phyloP scores from a whole-genome alignment of 495 filamentous ascomycete genomes.

The Penicillium paxilli region DNA sequence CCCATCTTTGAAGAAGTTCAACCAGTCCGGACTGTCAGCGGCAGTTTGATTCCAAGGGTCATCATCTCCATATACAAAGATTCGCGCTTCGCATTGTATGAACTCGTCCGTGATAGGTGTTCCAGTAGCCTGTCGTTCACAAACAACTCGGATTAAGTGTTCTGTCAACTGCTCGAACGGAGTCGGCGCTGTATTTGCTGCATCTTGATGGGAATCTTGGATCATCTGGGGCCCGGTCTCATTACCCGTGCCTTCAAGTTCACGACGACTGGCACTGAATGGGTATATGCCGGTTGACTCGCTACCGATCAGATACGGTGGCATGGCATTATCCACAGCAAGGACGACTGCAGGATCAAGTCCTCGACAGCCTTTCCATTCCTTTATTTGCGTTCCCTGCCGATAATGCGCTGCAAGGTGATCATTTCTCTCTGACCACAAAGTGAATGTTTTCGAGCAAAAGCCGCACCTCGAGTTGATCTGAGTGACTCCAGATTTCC shows the following conservation, averaged over 20 bases:
- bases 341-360: constrained; percentile 61
- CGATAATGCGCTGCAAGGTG: constrained; percentile 66
- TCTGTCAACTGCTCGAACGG: constrained; percentile 10
- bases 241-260: not conserved
- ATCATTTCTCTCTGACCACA: constrained; percentile 59
- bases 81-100: constrained; percentile 53
- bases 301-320: constrained; percentile 43
- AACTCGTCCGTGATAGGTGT: constrained; percentile 50
- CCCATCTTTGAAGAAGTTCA: constrained; percentile 55
- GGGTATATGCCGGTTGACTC: constrained; percentile 15
- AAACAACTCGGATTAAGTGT: constrained; percentile 44
- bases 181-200: not conserved
- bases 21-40: constrained; percentile 57
- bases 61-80: constrained; percentile 59
- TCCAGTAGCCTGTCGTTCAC: constrained; percentile 33
- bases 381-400: constrained; percentile 58
- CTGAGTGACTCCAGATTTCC: constrained; percentile 55
- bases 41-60: constrained; percentile 65
- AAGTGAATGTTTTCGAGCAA: constrained; percentile 57
- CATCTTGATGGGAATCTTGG: not conserved
- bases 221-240: not conserved
- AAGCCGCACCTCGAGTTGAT: constrained; percentile 67
- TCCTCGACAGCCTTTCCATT: constrained; percentile 69
- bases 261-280: constrained; percentile 15
- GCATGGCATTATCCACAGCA: constrained; percentile 64